Conservation (phyloP, 768 basidiomycete species). For the Pleurotus ostreatus region DNA sequence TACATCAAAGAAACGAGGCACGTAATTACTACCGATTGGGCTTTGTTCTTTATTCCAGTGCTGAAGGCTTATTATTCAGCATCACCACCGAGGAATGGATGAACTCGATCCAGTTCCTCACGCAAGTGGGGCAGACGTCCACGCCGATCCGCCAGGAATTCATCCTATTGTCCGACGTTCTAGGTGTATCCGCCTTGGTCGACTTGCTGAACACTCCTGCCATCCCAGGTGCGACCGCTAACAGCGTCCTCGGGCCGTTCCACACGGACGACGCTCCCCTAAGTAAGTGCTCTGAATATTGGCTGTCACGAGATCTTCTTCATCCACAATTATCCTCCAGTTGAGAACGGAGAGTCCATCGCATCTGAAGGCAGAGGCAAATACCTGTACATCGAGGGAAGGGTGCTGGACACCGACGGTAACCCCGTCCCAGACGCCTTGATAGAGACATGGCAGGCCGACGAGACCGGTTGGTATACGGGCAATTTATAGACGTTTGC, state of each 20-base stretch:
- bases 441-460: slow-evolving; percentile 87
- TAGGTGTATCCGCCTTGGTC: slow-evolving; percentile 77
- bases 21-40: background rate
- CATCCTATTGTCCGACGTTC: slow-evolving; percentile 79
- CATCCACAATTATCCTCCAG: slow-evolving; percentile 26
- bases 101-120: slow-evolving; percentile 71
- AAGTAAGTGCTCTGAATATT: slow-evolving; percentile 33
- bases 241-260: slow-evolving; percentile 80
- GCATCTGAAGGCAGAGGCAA: slow-evolving; percentile 87
- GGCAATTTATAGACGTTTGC: slow-evolving; percentile 9
- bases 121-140: slow-evolving; percentile 68
- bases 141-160: slow-evolving; percentile 69
- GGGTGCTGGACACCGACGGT: slow-evolving; percentile 58
- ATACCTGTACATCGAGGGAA: slow-evolving; percentile 78
- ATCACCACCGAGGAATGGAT: slow-evolving; percentile 87
- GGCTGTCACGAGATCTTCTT: no score
- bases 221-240: slow-evolving; percentile 60
- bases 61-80: background rate
- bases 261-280: slow-evolving; percentile 74
- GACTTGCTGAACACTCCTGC: slow-evolving; percentile 71
- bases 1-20: slow-evolving; percentile 66
- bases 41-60: background rate
- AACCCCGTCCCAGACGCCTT: slow-evolving; percentile 59
- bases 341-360: slow-evolving; percentile 67
- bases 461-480: slow-evolving; percentile 46